These are phyloP conservation scores for Crithidia acanthocephali DNA, from an alignment of 208 protist genomes.

Conservation along the genomic window DNA sequence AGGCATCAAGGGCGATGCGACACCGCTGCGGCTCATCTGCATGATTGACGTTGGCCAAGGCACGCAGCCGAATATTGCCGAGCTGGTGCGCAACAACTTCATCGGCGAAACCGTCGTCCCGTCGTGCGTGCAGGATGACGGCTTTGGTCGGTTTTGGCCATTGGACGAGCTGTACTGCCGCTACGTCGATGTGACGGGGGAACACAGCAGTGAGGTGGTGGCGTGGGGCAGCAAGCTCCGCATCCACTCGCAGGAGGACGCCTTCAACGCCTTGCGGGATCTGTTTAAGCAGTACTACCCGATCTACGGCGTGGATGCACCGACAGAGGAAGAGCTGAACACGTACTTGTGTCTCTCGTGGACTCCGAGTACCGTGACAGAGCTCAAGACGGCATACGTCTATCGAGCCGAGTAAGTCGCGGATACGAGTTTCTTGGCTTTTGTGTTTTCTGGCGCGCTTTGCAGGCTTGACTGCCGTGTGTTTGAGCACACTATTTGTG, in stretches of 20 bases:
- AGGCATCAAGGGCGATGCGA: neutral
- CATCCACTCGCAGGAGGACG: constrained; percentile 56
- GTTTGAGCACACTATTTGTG: no score
- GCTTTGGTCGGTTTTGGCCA: constrained; percentile 89
- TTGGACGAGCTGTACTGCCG: constrained; percentile 79
- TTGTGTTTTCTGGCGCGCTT: no score
- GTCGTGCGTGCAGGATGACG: constrained; percentile 86
- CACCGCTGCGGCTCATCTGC: constrained; percentile 64
- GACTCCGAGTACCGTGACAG: constrained; percentile 35
- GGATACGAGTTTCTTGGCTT: no score
- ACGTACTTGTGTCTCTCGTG: constrained; percentile 52
- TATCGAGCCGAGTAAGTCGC: constrained; percentile 34
- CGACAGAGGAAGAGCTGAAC: constrained; percentile 46
- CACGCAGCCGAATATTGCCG: constrained; percentile 59
- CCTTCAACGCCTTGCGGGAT: constrained; percentile 49
- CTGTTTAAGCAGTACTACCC: constrained; percentile 71
- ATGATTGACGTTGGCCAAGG: constrained; percentile 90
- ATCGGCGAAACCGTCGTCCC: constrained; percentile 84
- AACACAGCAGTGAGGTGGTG: constrained; percentile 41
- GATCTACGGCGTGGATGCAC: constrained; percentile 51
- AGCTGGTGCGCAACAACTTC: constrained; percentile 47
- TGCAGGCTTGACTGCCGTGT: no score
- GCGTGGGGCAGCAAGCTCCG: constrained; percentile 55
- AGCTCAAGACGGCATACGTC: constrained; percentile 48
- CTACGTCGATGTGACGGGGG: constrained; percentile 61